phyloP scores from a whole-genome alignment of 2,329 filamentous ascomycete genomes.

The Trichoderma sp. region DNA sequence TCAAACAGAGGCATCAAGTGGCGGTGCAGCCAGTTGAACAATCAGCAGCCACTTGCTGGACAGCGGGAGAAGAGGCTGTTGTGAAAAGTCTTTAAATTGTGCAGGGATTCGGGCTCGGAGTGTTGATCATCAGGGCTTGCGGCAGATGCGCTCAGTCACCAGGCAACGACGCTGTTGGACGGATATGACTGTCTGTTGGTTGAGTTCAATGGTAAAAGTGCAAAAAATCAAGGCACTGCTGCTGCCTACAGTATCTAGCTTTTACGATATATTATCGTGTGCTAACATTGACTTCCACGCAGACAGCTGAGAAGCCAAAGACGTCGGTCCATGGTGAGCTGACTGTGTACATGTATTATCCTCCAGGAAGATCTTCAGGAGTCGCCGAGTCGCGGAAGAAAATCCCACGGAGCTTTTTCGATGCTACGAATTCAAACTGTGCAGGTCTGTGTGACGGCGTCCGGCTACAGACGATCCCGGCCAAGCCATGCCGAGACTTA shows the following conservation, averaged over 20 bases:
- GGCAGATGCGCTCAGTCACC: background rate
- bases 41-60: background rate
- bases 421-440: background rate
- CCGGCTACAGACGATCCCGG: background rate
- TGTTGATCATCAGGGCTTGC: background rate
- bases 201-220: background rate
- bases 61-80: background rate
- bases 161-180: background rate
- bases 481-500: background rate
- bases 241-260: background rate
- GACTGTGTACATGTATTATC: background rate
- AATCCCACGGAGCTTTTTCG: background rate
- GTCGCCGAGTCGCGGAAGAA: background rate
- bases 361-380: background rate
- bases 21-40: constrained; percentile 27
- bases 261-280: background rate
- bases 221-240: background rate
- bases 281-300: background rate
- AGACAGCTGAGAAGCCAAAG: background rate
- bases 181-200: background rate
- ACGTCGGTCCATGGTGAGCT: background rate
- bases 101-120: background rate
- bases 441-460: background rate
- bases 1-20: constrained; percentile 42
- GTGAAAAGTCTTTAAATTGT: background rate